These are phyloP conservation scores for Plicaturopsis crispa DNA, from an alignment of 768 basidiomycete genomes.

Conservation along the genomic window DNA sequence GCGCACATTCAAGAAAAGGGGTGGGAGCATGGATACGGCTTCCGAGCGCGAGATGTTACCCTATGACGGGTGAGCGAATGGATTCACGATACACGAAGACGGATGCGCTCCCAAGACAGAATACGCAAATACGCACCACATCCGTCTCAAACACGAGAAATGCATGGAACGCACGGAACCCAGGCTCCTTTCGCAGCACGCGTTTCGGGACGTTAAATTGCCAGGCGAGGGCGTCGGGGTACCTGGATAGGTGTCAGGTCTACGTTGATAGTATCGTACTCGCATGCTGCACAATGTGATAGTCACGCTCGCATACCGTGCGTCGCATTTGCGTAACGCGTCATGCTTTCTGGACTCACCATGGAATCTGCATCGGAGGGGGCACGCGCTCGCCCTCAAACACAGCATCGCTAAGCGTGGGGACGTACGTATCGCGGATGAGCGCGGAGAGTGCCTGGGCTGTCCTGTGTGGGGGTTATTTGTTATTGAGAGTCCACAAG, in stretches of 20 bases:
- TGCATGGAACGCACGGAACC: conserved; percentile 92
- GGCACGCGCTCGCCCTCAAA: conserved; percentile 73
- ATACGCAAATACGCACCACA: conserved; percentile 50
- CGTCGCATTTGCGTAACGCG: neutral
- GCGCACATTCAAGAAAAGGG: conserved; percentile 88
- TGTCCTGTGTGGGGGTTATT: conserved; percentile 29
- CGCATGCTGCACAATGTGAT: no score
- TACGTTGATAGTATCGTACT: neutral
- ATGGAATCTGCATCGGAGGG: conserved; percentile 79
- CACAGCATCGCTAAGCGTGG: conserved; percentile 58
- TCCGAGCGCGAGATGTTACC: conserved; percentile 96
- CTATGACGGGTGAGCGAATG: conserved; percentile 29
- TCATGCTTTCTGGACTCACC: conserved; percentile 50
- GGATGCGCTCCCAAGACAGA: neutral
- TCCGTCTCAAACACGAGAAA: conserved; percentile 98
- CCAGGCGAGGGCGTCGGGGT: conserved; percentile 94
- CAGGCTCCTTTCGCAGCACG: conserved; percentile 75
- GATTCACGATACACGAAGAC: neutral
- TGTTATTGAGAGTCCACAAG: conserved; percentile 6
- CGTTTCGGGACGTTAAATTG: conserved; percentile 90
- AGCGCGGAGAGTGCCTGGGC: conserved; percentile 71
- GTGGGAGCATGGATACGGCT: conserved; percentile 99
- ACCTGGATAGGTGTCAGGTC: conserved; percentile 43
- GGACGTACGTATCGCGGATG: conserved; percentile 75
- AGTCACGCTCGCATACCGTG: no score